These are phyloP conservation scores for Lasiosphaeris hirsuta DNA, from an alignment of 495 filamentous ascomycete species.

Conservation along the genomic window DNA sequence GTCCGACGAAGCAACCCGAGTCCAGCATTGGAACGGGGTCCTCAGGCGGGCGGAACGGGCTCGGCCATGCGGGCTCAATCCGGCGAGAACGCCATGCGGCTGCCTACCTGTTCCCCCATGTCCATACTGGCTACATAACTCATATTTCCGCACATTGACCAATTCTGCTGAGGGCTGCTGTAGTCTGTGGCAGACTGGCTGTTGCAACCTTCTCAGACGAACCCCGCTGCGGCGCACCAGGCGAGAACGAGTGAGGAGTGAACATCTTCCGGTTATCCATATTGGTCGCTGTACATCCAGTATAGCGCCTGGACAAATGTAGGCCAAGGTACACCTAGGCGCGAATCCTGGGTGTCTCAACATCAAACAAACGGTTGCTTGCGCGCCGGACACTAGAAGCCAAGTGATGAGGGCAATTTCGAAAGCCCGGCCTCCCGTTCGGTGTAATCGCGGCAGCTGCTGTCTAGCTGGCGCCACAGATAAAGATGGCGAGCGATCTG, in stretches of 20 bases:
- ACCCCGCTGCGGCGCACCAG: background rate
- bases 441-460: background rate
- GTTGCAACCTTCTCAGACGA: background rate
- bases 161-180: too few relatives aligned
- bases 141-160: background rate
- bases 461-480: background rate
- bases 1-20: background rate
- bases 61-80: constrained; percentile 5
- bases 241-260: background rate
- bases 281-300: background rate
- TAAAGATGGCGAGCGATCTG: background rate
- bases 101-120: background rate
- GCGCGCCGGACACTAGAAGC: background rate
- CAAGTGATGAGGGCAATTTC: background rate
- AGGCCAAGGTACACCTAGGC: too few relatives aligned
- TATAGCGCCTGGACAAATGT: too few relatives aligned
- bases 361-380: constrained; percentile 1
- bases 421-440: background rate
- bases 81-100: constrained; percentile 10
- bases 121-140: background rate
- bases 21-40: background rate
- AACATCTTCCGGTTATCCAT: background rate
- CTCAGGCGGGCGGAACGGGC: background rate
- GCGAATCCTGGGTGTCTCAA: constrained; percentile 1
- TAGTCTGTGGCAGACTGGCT: too few relatives aligned